Percentiles rank a stretch among this genome's conserved stretches.
These are phyloP conservation scores for Allomyces arbusculus DNA, from an alignment of 192 early-diverging fungal species.

Conservation along the genomic window DNA sequence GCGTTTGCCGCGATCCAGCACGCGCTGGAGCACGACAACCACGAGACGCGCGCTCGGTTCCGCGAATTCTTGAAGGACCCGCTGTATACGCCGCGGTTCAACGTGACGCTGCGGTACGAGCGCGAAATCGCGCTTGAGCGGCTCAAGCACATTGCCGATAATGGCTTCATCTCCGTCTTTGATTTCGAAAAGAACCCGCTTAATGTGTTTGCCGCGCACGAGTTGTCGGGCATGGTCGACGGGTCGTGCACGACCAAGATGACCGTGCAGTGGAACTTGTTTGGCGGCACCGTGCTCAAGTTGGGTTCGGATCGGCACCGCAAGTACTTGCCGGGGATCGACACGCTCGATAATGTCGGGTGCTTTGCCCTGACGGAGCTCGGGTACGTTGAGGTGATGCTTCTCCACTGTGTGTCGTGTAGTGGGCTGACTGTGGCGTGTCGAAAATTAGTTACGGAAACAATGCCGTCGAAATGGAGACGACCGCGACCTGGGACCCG, in stretches of 20 bases:
- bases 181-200: slow-evolving; percentile 52
- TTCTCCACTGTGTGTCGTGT: no score
- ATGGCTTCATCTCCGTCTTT: slow-evolving; percentile 36
- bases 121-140: slow-evolving; percentile 41
- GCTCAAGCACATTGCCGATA: slow-evolving; percentile 23
- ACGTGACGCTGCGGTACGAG: slow-evolving; percentile 33
- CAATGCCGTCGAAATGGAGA: slow-evolving; percentile 66
- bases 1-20: not conserved
- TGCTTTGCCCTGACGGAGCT: slow-evolving; percentile 62
- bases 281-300: slow-evolving; percentile 49
- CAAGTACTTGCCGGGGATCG: slow-evolving; percentile 34
- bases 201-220: slow-evolving; percentile 47
- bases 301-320: slow-evolving; percentile 53
- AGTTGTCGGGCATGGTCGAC: slow-evolving; percentile 52
- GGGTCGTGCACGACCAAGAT: slow-evolving; percentile 51
- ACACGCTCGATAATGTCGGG: slow-evolving; percentile 41
- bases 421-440: no score
- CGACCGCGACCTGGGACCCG: slow-evolving; percentile 32
- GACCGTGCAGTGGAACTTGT: slow-evolving; percentile 20
- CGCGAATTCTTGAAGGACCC: slow-evolving; percentile 27
- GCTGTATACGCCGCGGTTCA: slow-evolving; percentile 39
- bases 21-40: slow-evolving; percentile 30
- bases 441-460: slow-evolving; percentile 20
- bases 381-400: slow-evolving; percentile 18
- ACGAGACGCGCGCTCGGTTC: slow-evolving; percentile 26